Evolutionary conservation across 2,329 filamentous ascomycete species (phyloP).

Genomic region (Alternaria triticina): DNA sequence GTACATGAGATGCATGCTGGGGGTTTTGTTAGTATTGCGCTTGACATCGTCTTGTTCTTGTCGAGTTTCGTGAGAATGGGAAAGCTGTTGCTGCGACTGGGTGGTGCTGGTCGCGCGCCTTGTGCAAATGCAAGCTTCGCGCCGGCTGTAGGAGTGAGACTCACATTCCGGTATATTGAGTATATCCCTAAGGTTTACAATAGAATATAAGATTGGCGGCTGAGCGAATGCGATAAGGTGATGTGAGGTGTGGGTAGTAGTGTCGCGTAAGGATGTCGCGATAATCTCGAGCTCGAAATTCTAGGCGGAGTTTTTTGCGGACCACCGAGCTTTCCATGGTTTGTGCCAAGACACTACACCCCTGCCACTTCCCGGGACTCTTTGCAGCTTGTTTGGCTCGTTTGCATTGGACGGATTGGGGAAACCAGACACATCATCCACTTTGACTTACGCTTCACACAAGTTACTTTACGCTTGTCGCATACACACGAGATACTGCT

Average conservation of each 20-base stretch:
- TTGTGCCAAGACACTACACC: slow-evolving; percentile 4
- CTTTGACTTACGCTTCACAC: slow-evolving; percentile 12
- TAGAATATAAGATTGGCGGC: background rate
- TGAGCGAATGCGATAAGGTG: background rate
- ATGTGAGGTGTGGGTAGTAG: background rate
- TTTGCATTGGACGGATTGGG: slow-evolving; percentile 7
- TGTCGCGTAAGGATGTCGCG: slow-evolving; percentile 9
- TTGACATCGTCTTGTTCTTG: no score
- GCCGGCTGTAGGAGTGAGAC: background rate
- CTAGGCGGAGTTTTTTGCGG: slow-evolving; percentile 31
- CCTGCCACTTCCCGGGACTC: background rate
- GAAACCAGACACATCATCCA: slow-evolving; percentile 20
- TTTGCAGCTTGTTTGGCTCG: slow-evolving; percentile 6
- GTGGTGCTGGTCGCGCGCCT: background rate
- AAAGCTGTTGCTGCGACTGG: no score
- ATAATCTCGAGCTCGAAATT: slow-evolving; percentile 6
- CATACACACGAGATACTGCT: background rate
- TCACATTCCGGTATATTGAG: slow-evolving; percentile 6
- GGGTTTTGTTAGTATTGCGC: no score
- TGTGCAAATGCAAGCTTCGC: background rate
- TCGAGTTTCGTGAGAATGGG: no score
- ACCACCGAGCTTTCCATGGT: slow-evolving; percentile 20
- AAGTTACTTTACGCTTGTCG: background rate
- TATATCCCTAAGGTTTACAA: background rate
- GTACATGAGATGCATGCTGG: slow-evolving; percentile 79